phyloP scores from a whole-genome alignment of 2,329 filamentous ascomycete species.

The Penicillium janthinellum region DNA sequence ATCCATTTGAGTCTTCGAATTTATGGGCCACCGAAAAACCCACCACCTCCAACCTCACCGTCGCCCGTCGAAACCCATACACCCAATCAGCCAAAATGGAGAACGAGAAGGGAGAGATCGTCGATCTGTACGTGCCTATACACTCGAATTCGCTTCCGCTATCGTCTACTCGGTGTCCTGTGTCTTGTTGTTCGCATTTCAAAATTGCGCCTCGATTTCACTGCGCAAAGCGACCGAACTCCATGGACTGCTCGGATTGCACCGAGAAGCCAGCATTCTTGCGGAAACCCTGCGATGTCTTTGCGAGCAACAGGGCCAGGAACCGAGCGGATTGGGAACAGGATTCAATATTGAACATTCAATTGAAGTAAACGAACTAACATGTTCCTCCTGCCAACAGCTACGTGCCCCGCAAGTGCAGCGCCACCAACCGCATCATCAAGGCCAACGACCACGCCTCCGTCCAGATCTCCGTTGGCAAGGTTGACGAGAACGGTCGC shows the following conservation, averaged over 20 bases:
- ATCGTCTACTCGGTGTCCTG: constrained; percentile 18
- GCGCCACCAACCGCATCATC: constrained; percentile 99
- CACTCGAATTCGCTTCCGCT: constrained; percentile 18
- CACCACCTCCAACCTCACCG: constrained; percentile 36
- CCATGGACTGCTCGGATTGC: background rate
- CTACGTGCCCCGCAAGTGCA: constrained; percentile 99
- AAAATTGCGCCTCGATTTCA: constrained; percentile 8
- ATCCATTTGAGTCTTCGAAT: constrained; percentile 34
- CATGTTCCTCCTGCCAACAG: constrained; percentile 49
- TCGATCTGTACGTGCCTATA: constrained; percentile 79
- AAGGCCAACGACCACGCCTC: constrained; percentile 99
- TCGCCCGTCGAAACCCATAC: constrained; percentile 41
- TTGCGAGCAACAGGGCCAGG: constrained; percentile 12
- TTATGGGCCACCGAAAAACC: constrained; percentile 35
- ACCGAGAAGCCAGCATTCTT: background rate
- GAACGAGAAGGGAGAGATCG: constrained; percentile 99
- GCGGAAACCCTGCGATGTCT: constrained; percentile 3
- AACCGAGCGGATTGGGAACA: constrained; percentile 3
- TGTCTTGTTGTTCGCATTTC: constrained; percentile 18
- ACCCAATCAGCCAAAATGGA: constrained; percentile 74
- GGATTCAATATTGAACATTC: constrained; percentile 4
- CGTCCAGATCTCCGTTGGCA: constrained; percentile 94
- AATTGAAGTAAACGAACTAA: constrained; percentile 15
- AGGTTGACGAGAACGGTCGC: constrained; percentile 98
- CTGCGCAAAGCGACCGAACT: constrained; percentile 7